phyloP scores from a whole-genome alignment of 805 yeast genomes.

The Wickerhamiella parazyma region DNA sequence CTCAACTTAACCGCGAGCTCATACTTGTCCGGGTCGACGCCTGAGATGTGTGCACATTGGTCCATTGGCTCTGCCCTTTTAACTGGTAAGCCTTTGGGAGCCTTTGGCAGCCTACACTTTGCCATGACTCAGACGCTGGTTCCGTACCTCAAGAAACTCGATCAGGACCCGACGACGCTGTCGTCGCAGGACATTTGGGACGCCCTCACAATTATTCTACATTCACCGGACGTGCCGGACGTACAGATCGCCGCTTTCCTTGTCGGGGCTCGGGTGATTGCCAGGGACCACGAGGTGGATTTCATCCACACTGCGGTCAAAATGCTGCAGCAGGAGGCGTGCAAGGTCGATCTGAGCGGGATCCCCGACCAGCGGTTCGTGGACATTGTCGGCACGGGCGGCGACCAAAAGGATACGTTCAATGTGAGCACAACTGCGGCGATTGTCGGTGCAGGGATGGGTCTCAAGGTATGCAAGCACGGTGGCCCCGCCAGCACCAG shows the following conservation, averaged over 20 bases:
- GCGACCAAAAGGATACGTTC: constrained; percentile 95
- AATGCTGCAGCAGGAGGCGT: constrained; percentile 45
- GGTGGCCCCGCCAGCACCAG: constrained; percentile 97
- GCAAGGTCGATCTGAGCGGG: constrained; percentile 15
- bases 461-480: constrained; percentile 72
- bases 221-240: constrained; percentile 40
- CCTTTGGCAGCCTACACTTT: too few relatives aligned
- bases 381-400: constrained; percentile 98
- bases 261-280: constrained; percentile 57
- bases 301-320: constrained; percentile 77
- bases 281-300: constrained; percentile 68
- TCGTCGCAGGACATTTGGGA: constrained; percentile 49
- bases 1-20: not conserved
- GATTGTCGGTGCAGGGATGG: constrained; percentile 84
- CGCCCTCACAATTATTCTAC: constrained; percentile 36
- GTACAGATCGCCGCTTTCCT: constrained; percentile 66
- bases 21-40: not conserved
- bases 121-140: constrained; percentile 22
- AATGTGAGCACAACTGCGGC: constrained; percentile 94
- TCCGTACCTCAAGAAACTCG: constrained; percentile 53
- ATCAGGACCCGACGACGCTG: constrained; percentile 46
- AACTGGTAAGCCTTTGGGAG: too few relatives aligned
- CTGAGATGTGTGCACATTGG: not conserved
- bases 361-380: constrained; percentile 35
- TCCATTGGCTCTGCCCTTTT: too few relatives aligned